Conservation (phyloP, 768 basidiomycete species). For the Cystofilobasidium macerans region DNA sequence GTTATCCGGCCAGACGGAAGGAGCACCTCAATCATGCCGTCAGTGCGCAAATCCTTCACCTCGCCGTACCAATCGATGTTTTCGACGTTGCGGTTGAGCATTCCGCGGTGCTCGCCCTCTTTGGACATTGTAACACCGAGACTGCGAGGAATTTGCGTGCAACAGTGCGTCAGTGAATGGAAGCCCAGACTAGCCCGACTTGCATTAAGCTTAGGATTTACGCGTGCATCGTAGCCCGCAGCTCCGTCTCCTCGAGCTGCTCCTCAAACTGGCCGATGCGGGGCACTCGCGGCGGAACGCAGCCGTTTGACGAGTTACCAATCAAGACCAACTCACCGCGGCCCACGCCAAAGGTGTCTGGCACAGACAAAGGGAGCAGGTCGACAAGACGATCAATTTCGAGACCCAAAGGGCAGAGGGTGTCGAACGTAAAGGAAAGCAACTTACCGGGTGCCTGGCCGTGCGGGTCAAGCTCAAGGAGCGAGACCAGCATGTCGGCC, state of each 20-base stretch:
- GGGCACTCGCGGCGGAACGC: conserved; percentile 58
- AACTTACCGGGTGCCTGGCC: conserved; percentile 38
- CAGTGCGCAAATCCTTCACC: conserved; percentile 46
- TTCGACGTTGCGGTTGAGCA: conserved; percentile 33
- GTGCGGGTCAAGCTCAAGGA: conserved; percentile 80
- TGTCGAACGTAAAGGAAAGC: conserved; percentile 42
- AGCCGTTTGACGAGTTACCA: conserved; percentile 58
- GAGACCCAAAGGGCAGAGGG: conserved; percentile 26
- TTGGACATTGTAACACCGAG: background rate
- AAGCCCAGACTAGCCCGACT: too few relatives aligned
- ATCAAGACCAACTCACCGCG: conserved; percentile 78
- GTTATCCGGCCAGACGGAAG: conserved; percentile 50
- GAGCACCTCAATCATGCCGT: conserved; percentile 62
- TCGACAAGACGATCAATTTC: conserved; percentile 30
- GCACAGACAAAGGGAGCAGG: background rate
- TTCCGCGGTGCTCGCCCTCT: background rate
- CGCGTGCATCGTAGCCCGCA: background rate
- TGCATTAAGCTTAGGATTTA: too few relatives aligned
- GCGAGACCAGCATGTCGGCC: conserved; percentile 55
- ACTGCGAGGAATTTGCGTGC: background rate
- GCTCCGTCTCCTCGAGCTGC: conserved; percentile 21
- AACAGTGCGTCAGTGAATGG: conserved; percentile 33
- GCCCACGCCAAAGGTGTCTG: conserved; percentile 54
- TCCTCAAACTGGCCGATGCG: conserved; percentile 60
- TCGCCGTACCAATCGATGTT: conserved; percentile 72